Evolutionary conservation across 176 grass and related monocot species (phyloP), one percentile per base, ranked within the genome.

Genomic region (Cenchrus purpureus): DNA sequence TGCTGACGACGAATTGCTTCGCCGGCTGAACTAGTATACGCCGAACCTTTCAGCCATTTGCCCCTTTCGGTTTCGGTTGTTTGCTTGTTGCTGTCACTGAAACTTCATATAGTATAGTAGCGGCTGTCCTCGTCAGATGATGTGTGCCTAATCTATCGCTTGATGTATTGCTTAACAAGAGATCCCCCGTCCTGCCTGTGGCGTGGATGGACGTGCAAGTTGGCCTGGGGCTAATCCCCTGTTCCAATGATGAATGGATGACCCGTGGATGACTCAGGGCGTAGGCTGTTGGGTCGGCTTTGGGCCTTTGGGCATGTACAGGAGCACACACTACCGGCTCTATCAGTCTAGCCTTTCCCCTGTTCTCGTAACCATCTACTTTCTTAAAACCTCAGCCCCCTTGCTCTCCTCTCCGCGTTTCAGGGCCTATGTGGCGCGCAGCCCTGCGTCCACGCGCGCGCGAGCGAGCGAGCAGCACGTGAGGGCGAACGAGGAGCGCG

Each of bases 11-110:
- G 63, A 76, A 34, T 81, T 75, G 77, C 71, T 76, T 85, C 68
- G 45, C 86, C 54, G 53, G 28, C 64, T 31, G 22, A 79, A 73
- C 34, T 64, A 82, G 51, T 71, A 42, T 82, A 20, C 34, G 57
- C 31, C 1, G 65, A 60, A 52, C 68, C 19, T 89, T 84, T 79
- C 59, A 22, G 7, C 61, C n/a, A 20, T 81, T 68, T 51, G 50
- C 59, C 17, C 17, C 68, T 79, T 83, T 79, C 61, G 74, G 80
- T 68, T 70, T 68, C 48, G 68, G 79, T 79, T 60, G 84, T 74
- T 90, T 73, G 15, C 20, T 13, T 51, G 88, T 83, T 73, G 49
- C 88, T 68, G 12, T 89, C 65, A 22, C 84, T 8, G 42, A 45
- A 68, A 52, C 22, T 83, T 54, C 28, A 8, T 45, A 74, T 40